Conservation (phyloP, 208 protist species). For the Leptomonas pyrrhocoris region DNA sequence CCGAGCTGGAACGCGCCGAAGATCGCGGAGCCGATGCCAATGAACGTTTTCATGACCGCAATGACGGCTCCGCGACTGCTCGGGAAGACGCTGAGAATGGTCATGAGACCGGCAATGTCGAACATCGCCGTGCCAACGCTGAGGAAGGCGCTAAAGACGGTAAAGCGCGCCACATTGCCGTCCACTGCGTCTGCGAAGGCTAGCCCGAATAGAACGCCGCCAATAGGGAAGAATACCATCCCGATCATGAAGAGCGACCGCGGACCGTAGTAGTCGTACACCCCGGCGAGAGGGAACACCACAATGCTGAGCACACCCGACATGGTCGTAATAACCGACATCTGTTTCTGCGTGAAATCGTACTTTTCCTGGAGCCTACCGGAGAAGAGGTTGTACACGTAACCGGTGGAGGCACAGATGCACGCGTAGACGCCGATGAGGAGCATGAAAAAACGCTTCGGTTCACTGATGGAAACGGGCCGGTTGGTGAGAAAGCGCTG, state of each 20-base stretch:
- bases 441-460: conserved; percentile 68
- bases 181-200: conserved; percentile 55
- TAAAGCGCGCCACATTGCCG: conserved; percentile 64
- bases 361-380: conserved; percentile 70
- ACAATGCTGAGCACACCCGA: conserved; percentile 49
- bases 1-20: conserved; percentile 67
- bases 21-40: conserved; percentile 85
- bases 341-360: conserved; percentile 70
- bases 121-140: conserved; percentile 63
- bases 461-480: conserved; percentile 46
- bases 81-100: conserved; percentile 80
- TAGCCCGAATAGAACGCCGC: conserved; percentile 61
- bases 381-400: conserved; percentile 84
- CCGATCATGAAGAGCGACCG: conserved; percentile 66
- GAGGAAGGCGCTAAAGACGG: conserved; percentile 52
- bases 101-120: conserved; percentile 80
- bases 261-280: conserved; percentile 83
- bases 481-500: conserved; percentile 15
- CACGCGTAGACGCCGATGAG: conserved; percentile 61
- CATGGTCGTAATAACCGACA: conserved; percentile 76
- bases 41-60: conserved; percentile 86
- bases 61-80: conserved; percentile 78
- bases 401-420: conserved; percentile 66
- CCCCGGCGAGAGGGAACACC: conserved; percentile 54
- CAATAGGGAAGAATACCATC: conserved; percentile 49